Evolutionary conservation across 345 rosid genomes (phyloP), one percentile per base, ranked within the genome.

Genomic region (Eucalyptus guilfoylei): DNA sequence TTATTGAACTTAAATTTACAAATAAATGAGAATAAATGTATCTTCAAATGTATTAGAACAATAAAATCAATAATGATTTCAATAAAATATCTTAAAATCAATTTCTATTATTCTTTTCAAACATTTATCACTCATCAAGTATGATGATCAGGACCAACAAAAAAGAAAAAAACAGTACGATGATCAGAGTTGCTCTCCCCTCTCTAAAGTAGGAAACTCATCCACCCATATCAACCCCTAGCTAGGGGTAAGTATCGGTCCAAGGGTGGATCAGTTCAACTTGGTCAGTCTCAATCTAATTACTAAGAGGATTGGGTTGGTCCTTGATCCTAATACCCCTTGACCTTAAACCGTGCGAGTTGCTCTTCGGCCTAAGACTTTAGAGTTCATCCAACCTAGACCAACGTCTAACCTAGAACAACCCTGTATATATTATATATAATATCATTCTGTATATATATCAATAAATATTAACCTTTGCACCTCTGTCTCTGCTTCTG

Each of bases 221-320:
- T 62, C 69, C 34, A 30, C 34, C 34, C 14, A 62, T 62, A 6
- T 62, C 1, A 2, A 58, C 30, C 19, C 19, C 52, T 14, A 49
- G 16, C 3, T 49, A 49, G 50, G 50, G 50, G 50, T 49, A 49
- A 49, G 50, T 14, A 49, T 49, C 0, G 3, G 1, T 49, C 52
- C 52, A 49, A 49, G 52, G 52, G 52, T 49, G 7, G 52, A 49
- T 49, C 1, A 3, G 0, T 8, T 49, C 52, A 49, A 49, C 52
- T 49, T 49, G 19, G 1, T 49, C 3, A 49, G 8, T 49, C 52
- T 49, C 0, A 1, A 6, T 49, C 0, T 49, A 0, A 15, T 49
- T 49, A 49, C 1, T 15, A 49, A 49, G 1, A 19, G 52, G 8
- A 49, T 49, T 15, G 52, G 52, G 8, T 8, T 0, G 8, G 19